A percentile compares a stretch with the other conserved stretches of the same genome.
Evolutionary conservation across 2,329 filamentous ascomycete species (phyloP).

Genomic region (Corynespora cassiicola): DNA sequence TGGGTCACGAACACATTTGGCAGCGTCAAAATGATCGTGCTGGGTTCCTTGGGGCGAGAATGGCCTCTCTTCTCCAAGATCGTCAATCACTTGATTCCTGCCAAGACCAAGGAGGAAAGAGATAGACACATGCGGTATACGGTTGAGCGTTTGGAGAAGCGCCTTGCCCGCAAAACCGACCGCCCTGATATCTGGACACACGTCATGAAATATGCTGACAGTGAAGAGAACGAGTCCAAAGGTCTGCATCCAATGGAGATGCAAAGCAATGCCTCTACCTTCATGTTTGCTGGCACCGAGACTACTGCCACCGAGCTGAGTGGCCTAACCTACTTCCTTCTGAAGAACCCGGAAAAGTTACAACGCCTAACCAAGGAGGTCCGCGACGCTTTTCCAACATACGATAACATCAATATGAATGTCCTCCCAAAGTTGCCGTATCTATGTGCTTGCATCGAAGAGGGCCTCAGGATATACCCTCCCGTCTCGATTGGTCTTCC

Average conservation of each 20-base stretch:
- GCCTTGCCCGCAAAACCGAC: conserved; percentile 25
- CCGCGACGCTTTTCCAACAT: conserved; percentile 15
- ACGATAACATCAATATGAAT: conserved; percentile 26
- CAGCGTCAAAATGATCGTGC: conserved; percentile 10
- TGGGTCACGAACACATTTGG: conserved; percentile 38
- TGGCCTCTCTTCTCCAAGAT: conserved; percentile 17
- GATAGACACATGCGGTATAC: conserved; percentile 18
- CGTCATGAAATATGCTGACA: conserved; percentile 35
- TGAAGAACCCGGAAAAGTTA: conserved; percentile 23
- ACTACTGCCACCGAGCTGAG: conserved; percentile 34
- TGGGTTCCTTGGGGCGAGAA: conserved; percentile 6
- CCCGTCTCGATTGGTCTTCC: conserved; percentile 46
- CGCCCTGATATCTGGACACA: conserved; percentile 48
- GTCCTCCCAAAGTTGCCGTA: conserved; percentile 37
- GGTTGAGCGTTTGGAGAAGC: conserved; percentile 23
- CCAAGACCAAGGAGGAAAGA: conserved; percentile 12
- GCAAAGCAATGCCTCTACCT: conserved; percentile 23
- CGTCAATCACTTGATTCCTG: conserved; percentile 10
- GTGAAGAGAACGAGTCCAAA: conserved; percentile 12
- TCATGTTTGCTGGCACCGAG: conserved; percentile 37
- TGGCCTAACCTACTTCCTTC: conserved; percentile 32
- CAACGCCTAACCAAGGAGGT: conserved; percentile 25
- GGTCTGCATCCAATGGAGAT: conserved; percentile 31
- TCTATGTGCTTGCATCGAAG: conserved; percentile 51
- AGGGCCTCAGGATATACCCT: conserved; percentile 53